phyloP scores from a whole-genome alignment of 176 grass and related monocot species.

The Avena insularis region DNA sequence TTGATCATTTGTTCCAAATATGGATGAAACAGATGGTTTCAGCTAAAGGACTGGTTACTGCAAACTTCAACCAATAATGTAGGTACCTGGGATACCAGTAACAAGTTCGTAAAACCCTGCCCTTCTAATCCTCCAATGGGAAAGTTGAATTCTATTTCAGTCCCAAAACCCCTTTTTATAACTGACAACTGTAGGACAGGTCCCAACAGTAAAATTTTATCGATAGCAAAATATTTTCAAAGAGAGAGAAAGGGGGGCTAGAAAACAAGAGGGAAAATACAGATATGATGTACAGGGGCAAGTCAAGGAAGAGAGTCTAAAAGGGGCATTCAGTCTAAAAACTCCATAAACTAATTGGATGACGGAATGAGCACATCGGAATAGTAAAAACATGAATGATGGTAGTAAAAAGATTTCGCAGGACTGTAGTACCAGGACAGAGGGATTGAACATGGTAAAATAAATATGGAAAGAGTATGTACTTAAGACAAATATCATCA shows the following conservation, averaged over 20 bases:
- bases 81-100: background rate
- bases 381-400: slow-evolving; percentile 18
- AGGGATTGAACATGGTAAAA: background rate
- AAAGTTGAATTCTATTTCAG: slow-evolving; percentile 26
- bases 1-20: background rate
- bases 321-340: slow-evolving; percentile 9
- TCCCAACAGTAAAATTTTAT: background rate
- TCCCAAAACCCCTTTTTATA: background rate
- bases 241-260: background rate
- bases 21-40: slow-evolving; percentile 3
- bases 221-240: background rate
- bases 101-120: background rate
- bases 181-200: background rate
- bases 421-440: background rate
- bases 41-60: slow-evolving; percentile 9
- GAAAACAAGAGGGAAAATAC: background rate
- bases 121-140: slow-evolving; percentile 1
- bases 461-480: background rate
- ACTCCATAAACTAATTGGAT: background rate
- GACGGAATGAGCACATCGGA: background rate
- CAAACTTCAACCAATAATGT: slow-evolving; percentile 27
- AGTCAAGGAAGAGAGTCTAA: background rate
- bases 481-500: slow-evolving; percentile 2
- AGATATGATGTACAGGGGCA: background rate
- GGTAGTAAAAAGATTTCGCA: background rate